These are phyloP conservation scores for Ceratocystis alfenasii DNA, from an alignment of 2,329 filamentous ascomycete species.

Conservation along the genomic window DNA sequence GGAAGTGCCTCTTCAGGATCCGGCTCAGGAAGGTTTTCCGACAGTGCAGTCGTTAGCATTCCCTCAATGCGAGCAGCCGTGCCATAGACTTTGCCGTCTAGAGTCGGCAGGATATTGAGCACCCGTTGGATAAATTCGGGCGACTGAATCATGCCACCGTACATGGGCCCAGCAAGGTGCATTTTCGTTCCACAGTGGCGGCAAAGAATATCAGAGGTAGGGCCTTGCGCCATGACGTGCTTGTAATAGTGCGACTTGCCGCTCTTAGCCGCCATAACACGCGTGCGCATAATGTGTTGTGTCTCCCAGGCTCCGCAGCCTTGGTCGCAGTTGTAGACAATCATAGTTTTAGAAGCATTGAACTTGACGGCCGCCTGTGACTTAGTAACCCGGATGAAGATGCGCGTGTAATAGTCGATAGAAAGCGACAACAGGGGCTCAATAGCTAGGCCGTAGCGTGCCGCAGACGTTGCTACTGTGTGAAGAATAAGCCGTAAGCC, in stretches of 20 bases:
- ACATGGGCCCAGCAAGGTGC: slow-evolving; percentile 90
- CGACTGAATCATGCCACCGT: slow-evolving; percentile 78
- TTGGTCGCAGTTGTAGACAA: slow-evolving; percentile 78
- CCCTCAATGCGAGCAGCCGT: slow-evolving; percentile 75
- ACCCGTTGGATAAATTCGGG: slow-evolving; percentile 69
- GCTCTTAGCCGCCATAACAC: slow-evolving; percentile 55
- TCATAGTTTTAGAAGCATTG: slow-evolving; percentile 79
- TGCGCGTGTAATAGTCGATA: slow-evolving; percentile 86
- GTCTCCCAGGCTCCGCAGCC: slow-evolving; percentile 89
- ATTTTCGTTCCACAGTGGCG: slow-evolving; percentile 76
- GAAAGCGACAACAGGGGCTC: slow-evolving; percentile 86
- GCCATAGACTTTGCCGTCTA: slow-evolving; percentile 58
- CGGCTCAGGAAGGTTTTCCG: slow-evolving; percentile 47
- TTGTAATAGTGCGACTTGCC: slow-evolving; percentile 62
- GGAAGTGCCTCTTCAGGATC: slow-evolving; percentile 29
- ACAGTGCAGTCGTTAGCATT: slow-evolving; percentile 79
- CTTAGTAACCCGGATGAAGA: slow-evolving; percentile 73
- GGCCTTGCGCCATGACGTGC: slow-evolving; percentile 60
- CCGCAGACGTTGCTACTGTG: slow-evolving; percentile 65
- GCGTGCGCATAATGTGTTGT: slow-evolving; percentile 64
- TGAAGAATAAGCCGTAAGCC: slow-evolving; percentile 79
- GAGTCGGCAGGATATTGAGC: slow-evolving; percentile 56
- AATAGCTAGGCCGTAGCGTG: slow-evolving; percentile 73
- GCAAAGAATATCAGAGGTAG: slow-evolving; percentile 54
- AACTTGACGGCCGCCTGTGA: slow-evolving; percentile 84